Evolutionary conservation across 257 asterid genomes (phyloP).

Genomic region (Nicotiana noctiflora): DNA sequence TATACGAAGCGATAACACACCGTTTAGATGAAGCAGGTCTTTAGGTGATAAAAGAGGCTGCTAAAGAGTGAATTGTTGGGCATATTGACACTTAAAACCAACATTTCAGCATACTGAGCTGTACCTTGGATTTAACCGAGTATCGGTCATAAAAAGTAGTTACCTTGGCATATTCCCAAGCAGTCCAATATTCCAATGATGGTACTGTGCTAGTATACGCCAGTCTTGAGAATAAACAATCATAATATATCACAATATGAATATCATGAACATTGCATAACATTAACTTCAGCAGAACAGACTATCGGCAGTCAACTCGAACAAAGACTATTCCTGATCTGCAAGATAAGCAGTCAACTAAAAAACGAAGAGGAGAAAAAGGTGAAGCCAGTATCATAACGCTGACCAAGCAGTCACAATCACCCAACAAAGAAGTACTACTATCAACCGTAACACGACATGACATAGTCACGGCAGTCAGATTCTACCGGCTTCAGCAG

Average conservation of each 20-base stretch:
- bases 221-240: not conserved
- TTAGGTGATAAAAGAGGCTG: too few species aligned
- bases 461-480: not conserved
- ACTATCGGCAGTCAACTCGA: not conserved
- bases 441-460: not conserved
- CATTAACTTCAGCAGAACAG: not conserved
- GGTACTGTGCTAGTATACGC: not conserved
- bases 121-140: too few species aligned
- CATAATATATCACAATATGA: not conserved
- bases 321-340: not conserved
- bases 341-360: not conserved
- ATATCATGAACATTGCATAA: not conserved
- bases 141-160: not conserved
- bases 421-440: not conserved
- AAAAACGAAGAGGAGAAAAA: not conserved
- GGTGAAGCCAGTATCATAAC: not conserved
- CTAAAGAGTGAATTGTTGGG: too few species aligned
- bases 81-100: too few species aligned
- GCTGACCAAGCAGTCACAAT: not conserved
- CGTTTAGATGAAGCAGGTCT: too few species aligned
- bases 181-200: not conserved
- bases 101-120: too few species aligned
- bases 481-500: not conserved
- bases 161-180: not conserved
- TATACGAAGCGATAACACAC: too few species aligned